These are phyloP conservation scores for Xylariaceae sp. DNA, from an alignment of 2,329 filamentous ascomycete genomes.

Conservation along the genomic window DNA sequence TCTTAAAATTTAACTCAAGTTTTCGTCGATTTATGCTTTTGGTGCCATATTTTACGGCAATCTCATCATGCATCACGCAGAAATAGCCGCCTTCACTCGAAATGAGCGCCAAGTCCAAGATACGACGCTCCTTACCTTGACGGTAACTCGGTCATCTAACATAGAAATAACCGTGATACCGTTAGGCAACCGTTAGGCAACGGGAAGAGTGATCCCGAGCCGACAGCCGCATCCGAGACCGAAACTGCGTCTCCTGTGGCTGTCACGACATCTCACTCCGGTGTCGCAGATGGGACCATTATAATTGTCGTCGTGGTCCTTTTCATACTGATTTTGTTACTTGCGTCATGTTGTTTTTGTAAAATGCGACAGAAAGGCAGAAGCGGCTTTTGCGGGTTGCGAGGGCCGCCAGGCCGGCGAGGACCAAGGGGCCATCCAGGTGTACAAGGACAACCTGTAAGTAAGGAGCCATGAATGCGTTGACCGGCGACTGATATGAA, in stretches of 20 bases:
- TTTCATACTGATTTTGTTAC: slow-evolving; percentile 15
- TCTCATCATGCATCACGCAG: no score
- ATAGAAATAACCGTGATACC: slow-evolving; percentile 8
- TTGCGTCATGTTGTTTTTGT: slow-evolving; percentile 15
- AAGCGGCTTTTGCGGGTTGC: background rate
- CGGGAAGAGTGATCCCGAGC: background rate
- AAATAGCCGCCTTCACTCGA: no score
- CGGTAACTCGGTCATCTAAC: slow-evolving; percentile 4
- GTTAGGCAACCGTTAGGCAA: slow-evolving; percentile 15
- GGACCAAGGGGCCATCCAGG: slow-evolving; percentile 10
- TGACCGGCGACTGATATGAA: background rate
- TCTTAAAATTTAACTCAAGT: no score
- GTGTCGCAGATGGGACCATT: slow-evolving; percentile 4
- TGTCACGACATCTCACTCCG: background rate
- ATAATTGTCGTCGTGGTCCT: slow-evolving; percentile 16
- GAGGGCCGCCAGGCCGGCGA: background rate
- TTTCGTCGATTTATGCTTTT: no score
- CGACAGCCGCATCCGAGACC: no score
- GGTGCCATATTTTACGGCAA: no score
- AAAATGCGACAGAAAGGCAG: slow-evolving; percentile 1
- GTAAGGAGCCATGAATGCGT: background rate
- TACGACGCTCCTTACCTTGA: slow-evolving; percentile 7
- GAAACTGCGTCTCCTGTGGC: no score
- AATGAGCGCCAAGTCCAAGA: no score
- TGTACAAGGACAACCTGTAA: background rate